A percentile compares a stretch with the other conserved stretches of the same genome.
Evolutionary conservation across 768 basidiomycete species (phyloP).

Genomic region (Boletus rubescentipes): DNA sequence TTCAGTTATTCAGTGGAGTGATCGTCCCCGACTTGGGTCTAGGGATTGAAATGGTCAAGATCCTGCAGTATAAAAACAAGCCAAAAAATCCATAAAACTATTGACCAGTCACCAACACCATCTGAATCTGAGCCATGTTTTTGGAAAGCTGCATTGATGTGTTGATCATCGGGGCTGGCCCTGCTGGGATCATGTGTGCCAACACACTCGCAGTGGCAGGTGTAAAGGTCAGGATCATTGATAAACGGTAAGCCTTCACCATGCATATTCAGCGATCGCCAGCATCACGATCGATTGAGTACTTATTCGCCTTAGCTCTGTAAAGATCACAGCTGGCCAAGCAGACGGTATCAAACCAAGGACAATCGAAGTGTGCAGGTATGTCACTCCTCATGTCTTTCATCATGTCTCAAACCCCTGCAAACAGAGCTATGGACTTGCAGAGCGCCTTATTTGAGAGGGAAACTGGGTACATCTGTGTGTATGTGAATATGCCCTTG

Average conservation of each 20-base stretch:
- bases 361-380: constrained; percentile 52
- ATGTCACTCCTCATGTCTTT: not conserved
- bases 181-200: constrained; percentile 65
- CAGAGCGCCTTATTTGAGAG: constrained; percentile 56
- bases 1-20: no score
- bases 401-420: no score
- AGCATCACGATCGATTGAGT: not conserved
- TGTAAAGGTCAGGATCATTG: constrained; percentile 45
- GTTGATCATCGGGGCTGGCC: constrained; percentile 49
- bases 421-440: constrained; percentile 19
- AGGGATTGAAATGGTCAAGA: no score
- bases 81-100: no score
- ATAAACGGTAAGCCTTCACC: constrained; percentile 41
- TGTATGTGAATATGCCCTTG: constrained; percentile 37
- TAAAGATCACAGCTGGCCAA: constrained; percentile 43
- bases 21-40: no score
- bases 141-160: constrained; percentile 42
- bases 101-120: not conserved
- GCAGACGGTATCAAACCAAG: constrained; percentile 56
- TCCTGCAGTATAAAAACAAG: no score
- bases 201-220: constrained; percentile 49
- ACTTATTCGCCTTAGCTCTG: constrained; percentile 31
- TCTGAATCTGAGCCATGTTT: constrained; percentile 21
- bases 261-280: not conserved
- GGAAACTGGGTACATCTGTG: constrained; percentile 67